A percentile compares a stretch with the other conserved stretches of the same genome.
These are phyloP conservation scores for Ceratocystis variospora DNA, from an alignment of 2,329 filamentous ascomycete species.

Conservation along the genomic window DNA sequence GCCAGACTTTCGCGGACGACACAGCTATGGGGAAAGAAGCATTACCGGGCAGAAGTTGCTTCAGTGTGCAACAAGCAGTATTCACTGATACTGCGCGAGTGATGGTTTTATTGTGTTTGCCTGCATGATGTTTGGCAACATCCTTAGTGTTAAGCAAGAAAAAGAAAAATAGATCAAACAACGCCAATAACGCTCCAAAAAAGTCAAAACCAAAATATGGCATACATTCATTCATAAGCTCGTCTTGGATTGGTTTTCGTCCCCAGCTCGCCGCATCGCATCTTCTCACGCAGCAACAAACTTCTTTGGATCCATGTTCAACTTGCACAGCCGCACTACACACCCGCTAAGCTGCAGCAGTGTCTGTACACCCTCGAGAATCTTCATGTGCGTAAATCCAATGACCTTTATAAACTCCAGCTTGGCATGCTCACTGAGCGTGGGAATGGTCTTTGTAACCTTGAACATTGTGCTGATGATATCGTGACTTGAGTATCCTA, in stretches of 20 bases:
- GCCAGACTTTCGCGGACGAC: not conserved
- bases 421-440: constrained; percentile 84
- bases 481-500: constrained; percentile 97
- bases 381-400: constrained; percentile 97
- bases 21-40: too few relatives aligned
- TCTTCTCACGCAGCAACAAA: constrained; percentile 38
- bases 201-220: not conserved
- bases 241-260: not conserved
- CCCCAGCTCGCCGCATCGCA: not conserved
- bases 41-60: not conserved
- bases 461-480: constrained; percentile 99
- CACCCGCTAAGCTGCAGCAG: constrained; percentile 88
- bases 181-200: constrained; percentile 3
- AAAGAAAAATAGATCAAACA: not conserved
- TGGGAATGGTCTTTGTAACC: constrained; percentile 90
- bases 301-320: constrained; percentile 87
- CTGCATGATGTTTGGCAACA: not conserved
- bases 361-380: constrained; percentile 93
- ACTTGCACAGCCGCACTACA: constrained; percentile 76
- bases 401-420: constrained; percentile 98
- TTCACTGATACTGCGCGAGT: not conserved
- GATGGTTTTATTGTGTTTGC: not conserved
- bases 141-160: not conserved
- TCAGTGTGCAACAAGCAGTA: not conserved
- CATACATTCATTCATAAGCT: constrained; percentile 7